A percentile compares a stretch with the other conserved stretches of the same genome.
These are phyloP conservation scores for Astrocystis sublimbata DNA, from an alignment of 495 filamentous ascomycete species.

Conservation along the genomic window DNA sequence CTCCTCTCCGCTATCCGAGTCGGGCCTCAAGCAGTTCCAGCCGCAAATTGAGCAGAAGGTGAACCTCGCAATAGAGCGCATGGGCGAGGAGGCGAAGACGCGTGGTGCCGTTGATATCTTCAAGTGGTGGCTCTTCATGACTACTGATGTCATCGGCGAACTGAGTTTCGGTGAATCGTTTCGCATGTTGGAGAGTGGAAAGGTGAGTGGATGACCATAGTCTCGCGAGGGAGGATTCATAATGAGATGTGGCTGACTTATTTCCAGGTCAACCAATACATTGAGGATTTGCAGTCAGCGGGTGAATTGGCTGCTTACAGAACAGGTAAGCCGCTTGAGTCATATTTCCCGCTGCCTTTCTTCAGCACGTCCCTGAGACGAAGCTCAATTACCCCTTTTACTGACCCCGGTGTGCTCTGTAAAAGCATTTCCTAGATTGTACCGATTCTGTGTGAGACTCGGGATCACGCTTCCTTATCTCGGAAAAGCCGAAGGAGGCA, in stretches of 20 bases:
- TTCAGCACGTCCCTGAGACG: no score
- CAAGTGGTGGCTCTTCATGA: slow-evolving; percentile 59
- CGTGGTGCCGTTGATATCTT: slow-evolving; percentile 46
- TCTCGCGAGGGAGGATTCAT: slow-evolving; percentile 20
- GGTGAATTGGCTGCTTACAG: slow-evolving; percentile 34
- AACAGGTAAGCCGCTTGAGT: no score
- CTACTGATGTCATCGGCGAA: slow-evolving; percentile 56
- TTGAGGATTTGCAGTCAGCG: slow-evolving; percentile 36
- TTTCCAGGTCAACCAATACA: slow-evolving; percentile 46
- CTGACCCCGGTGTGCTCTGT: no score
- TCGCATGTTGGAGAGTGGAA: slow-evolving; percentile 50
- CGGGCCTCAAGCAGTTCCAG: slow-evolving; percentile 44
- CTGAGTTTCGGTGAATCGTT: slow-evolving; percentile 59
- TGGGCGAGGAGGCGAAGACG: slow-evolving; percentile 35
- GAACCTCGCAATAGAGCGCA: slow-evolving; percentile 41
- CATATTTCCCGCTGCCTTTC: no score
- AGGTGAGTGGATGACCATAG: slow-evolving; percentile 35
- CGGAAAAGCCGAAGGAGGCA: not conserved
- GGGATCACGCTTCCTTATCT: slow-evolving; percentile 14
- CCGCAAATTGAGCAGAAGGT: slow-evolving; percentile 41
- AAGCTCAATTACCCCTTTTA: no score
- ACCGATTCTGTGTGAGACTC: slow-evolving; percentile 13
- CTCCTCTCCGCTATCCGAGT: slow-evolving; percentile 50
- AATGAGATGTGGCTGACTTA: not conserved
- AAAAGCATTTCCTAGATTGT: slow-evolving; percentile 40